A percentile compares a stretch with the other conserved stretches of the same genome.
Conservation (phyloP, 495 filamentous ascomycete genomes). For the Penicillium malachiteum region DNA sequence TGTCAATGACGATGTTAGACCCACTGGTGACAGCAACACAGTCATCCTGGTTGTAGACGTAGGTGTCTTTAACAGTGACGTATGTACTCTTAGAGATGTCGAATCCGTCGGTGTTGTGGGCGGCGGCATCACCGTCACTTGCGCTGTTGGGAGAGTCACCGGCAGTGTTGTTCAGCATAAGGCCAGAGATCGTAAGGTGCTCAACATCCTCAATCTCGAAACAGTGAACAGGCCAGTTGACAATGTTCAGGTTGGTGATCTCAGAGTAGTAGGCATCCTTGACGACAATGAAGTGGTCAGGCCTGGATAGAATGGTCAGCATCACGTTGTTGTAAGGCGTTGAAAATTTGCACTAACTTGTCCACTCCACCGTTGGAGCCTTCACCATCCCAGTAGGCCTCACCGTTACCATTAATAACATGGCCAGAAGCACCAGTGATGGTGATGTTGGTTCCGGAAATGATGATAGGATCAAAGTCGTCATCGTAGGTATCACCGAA, state of each 20-base stretch:
- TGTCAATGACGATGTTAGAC: constrained; percentile 46
- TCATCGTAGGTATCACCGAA: constrained; percentile 49
- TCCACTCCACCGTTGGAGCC: constrained; percentile 55
- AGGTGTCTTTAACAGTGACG: constrained; percentile 53
- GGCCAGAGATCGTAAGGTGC: constrained; percentile 47
- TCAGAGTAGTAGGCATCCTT: constrained; percentile 42
- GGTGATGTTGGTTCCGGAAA: constrained; percentile 48
- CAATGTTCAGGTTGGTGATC: constrained; percentile 46
- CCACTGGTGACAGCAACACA: constrained; percentile 60
- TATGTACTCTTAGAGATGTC: constrained; percentile 54
- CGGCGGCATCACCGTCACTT: constrained; percentile 44
- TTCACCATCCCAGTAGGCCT: constrained; percentile 53
- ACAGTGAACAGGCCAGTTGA: constrained; percentile 63
- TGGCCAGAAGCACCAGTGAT: constrained; percentile 41
- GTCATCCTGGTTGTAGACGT: constrained; percentile 64
- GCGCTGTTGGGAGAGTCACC: constrained; percentile 39
- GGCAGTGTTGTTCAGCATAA: constrained; percentile 61
- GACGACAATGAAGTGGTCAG: constrained; percentile 48
- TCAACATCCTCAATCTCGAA: constrained; percentile 53
- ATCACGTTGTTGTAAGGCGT: constrained; percentile 36
- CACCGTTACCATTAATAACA: constrained; percentile 41
- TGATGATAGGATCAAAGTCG: constrained; percentile 48
- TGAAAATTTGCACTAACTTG: constrained; percentile 51
- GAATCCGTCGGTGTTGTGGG: constrained; percentile 68
- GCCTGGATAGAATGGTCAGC: constrained; percentile 20